phyloP scores from a whole-genome alignment of 140 eudicot genomes.

The Eryngium alpinum region DNA sequence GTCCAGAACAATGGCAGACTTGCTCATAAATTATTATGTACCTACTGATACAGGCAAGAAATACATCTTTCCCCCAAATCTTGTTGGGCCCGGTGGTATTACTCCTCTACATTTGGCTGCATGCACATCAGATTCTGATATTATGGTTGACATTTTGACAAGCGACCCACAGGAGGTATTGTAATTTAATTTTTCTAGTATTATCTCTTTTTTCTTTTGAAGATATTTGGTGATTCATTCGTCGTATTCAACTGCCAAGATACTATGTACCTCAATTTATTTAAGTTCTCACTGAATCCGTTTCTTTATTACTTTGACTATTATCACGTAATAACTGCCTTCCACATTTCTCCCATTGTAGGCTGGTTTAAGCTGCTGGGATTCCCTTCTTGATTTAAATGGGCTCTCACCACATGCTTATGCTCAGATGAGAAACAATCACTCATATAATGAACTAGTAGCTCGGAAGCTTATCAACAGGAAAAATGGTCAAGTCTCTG shows the following conservation, averaged over 20 bases:
- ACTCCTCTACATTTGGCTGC: constrained; percentile 97
- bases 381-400: constrained; percentile 54
- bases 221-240: not conserved
- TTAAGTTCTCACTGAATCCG: not conserved
- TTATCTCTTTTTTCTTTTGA: not conserved
- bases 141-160: constrained; percentile 67
- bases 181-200: too few relatives aligned
- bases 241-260: not conserved
- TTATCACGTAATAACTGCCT: not conserved
- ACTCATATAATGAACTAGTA: constrained; percentile 65
- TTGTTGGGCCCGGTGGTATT: constrained; percentile 92
- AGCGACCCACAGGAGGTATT: constrained; percentile 80
- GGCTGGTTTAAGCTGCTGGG: constrained; percentile 80
- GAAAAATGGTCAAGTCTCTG: constrained; percentile 55
- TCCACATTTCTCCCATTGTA: constrained; percentile 18
- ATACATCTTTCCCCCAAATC: constrained; percentile 62
- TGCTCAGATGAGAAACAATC: constrained; percentile 68
- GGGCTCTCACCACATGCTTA: constrained; percentile 74
- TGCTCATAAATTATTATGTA: constrained; percentile 57
- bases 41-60: constrained; percentile 27
- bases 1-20: constrained; percentile 61
- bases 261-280: not conserved
- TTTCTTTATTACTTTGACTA: not conserved
- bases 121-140: constrained; percentile 48
- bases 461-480: constrained; percentile 58